Evolutionary conservation across 2,329 filamentous ascomycete species (phyloP).

Genomic region (Colletotrichum graminicola): DNA sequence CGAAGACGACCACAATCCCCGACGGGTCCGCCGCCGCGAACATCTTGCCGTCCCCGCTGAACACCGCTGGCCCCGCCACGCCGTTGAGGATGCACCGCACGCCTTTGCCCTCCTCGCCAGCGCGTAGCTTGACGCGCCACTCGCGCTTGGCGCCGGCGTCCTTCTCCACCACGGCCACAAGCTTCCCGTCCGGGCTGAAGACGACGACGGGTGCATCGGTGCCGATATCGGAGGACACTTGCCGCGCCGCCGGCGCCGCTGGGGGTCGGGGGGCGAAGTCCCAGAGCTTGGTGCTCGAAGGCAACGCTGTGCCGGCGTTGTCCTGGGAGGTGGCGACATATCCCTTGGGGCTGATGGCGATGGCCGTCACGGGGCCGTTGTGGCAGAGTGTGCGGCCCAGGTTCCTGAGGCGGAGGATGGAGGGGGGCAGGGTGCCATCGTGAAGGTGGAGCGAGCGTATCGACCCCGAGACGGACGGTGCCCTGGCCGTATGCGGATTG

Average conservation of each 20-base stretch:
- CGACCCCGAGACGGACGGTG: conserved; percentile 14
- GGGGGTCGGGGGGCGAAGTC: conserved; percentile 10
- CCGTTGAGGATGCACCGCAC: conserved; percentile 8
- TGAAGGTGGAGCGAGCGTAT: conserved; percentile 23
- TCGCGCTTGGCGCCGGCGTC: conserved; percentile 1
- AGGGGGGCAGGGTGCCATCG: conserved; percentile 21
- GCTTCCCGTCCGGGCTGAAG: conserved; percentile 25
- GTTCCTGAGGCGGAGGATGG: conserved; percentile 18
- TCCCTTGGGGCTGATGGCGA: conserved; percentile 24
- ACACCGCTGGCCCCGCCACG: conserved; percentile 13
- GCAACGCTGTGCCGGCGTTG: conserved; percentile 6
- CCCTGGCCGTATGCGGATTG: background rate
- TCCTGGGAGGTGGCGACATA: conserved; percentile 23
- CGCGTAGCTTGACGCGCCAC: conserved; percentile 18
- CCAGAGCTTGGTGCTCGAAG: conserved; percentile 20
- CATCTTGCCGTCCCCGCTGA: conserved; percentile 16
- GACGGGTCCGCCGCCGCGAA: conserved; percentile 24
- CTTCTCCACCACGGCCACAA: conserved; percentile 13
- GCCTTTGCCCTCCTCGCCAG: conserved; percentile 12
- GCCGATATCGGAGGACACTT: conserved; percentile 13
- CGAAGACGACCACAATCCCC: conserved; percentile 21
- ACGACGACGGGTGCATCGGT: conserved; percentile 8
- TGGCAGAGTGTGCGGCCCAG: background rate
- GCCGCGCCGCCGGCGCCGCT: background rate
- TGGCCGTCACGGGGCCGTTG: conserved; percentile 6